Evolutionary conservation across 805 yeast species (phyloP), one percentile per base, ranked within the genome.

Genomic region (Nadsonia fulvescens): DNA sequence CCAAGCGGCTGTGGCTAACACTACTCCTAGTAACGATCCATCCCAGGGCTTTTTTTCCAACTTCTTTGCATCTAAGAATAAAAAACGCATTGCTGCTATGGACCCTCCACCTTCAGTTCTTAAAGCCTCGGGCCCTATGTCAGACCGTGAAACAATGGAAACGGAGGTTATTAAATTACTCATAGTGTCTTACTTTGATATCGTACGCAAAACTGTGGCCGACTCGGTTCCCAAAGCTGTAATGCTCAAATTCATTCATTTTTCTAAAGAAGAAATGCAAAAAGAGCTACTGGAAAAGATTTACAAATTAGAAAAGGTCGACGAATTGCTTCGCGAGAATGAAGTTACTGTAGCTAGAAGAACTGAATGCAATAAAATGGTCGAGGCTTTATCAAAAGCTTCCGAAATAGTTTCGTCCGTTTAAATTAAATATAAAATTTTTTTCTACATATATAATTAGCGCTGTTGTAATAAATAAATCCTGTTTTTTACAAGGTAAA

Each of bases 31-130:
- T 18, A 66, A 61, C 15, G 74, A 76, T 32, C 59, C 59, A 28
- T 37, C 58, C 18, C 66, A 70, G 27, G 93, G 95, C 2, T 89
- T 86, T 55, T 89, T 89, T 47, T 93, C 95, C 28, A 93, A 93
- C 3, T 78, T 89, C 47, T 86, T 89, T 54, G 68, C 91, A 8
- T 70, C 91, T 3, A 82, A 86, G 53, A 81, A 79, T 52, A 86
- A 81, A 56, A 82, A 82, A 64, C 72, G 91, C 50, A 61, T 83
- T 38, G 94, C 89, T 15, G 72, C 81, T 8, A 75, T 86, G 79
- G 96, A 86, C 51, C 81, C 95, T 3, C 98, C 98, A 24, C 98
- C 98, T 19, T 69, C 91, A 15, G 82, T 78, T 3, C 66, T 86
- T 46, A 72, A 81, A 46, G 96, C 96, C 5, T 69, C 82, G 10